phyloP scores from a whole-genome alignment of 2,329 filamentous ascomycete species.

The Penicillium sp. region DNA sequence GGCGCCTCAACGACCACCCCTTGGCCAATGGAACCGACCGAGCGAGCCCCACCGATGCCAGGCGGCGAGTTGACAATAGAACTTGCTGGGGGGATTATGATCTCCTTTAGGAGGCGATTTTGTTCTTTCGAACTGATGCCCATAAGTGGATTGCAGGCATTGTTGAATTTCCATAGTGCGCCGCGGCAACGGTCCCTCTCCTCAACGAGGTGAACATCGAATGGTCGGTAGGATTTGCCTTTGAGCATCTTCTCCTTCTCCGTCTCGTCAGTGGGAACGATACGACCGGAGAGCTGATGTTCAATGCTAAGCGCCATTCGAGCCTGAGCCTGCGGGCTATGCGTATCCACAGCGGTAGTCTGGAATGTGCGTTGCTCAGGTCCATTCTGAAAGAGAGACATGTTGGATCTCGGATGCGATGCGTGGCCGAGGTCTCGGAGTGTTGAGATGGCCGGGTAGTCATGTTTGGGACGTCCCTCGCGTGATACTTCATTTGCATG shows the following conservation, averaged over 20 bases:
- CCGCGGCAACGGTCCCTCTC: slow-evolving; percentile 82
- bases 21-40: slow-evolving; percentile 62
- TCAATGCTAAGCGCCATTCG: slow-evolving; percentile 44
- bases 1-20: slow-evolving; percentile 78
- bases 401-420: slow-evolving; percentile 35
- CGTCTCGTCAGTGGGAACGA: slow-evolving; percentile 49
- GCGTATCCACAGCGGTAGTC: slow-evolving; percentile 35
- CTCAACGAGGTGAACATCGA: slow-evolving; percentile 69
- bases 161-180: slow-evolving; percentile 83
- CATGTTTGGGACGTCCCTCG: slow-evolving; percentile 36
- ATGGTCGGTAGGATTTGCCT: slow-evolving; percentile 74
- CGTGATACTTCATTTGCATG: slow-evolving; percentile 36
- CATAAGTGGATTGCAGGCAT: slow-evolving; percentile 68
- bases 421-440: slow-evolving; percentile 41
- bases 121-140: slow-evolving; percentile 58
- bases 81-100: slow-evolving; percentile 35
- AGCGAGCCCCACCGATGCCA: slow-evolving; percentile 52
- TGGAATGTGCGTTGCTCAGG: slow-evolving; percentile 40
- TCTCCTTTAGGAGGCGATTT: slow-evolving; percentile 38
- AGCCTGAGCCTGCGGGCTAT: slow-evolving; percentile 43
- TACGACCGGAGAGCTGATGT: slow-evolving; percentile 39
- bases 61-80: slow-evolving; percentile 47
- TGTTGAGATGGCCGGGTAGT: slow-evolving; percentile 42
- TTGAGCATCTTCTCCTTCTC: slow-evolving; percentile 90
- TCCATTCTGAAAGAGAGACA: slow-evolving; percentile 37